Percentiles rank a stretch among this genome's conserved stretches.
Evolutionary conservation across 2,329 filamentous ascomycete genomes (phyloP).

Genomic region (Trichophyton schoenleinii): DNA sequence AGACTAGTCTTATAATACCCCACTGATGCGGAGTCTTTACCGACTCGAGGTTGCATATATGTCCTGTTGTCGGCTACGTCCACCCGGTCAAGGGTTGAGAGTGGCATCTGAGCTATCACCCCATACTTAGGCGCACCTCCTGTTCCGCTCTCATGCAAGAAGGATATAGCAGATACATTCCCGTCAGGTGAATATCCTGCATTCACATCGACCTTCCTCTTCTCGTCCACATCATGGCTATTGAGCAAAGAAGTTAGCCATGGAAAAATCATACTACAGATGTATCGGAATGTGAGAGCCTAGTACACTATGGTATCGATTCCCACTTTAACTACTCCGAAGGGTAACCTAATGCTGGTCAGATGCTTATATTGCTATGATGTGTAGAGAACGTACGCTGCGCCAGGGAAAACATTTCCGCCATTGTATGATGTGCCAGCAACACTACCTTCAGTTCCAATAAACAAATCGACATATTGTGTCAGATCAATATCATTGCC

Average conservation of each 20-base stretch:
- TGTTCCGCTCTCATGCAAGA: conserved; percentile 40
- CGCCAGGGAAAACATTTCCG: conserved; percentile 35
- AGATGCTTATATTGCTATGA: neutral
- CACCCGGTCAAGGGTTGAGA: conserved; percentile 28
- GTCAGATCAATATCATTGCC: conserved; percentile 17
- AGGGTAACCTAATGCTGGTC: conserved; percentile 19
- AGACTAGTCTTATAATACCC: conserved; percentile 53
- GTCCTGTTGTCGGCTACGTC: conserved; percentile 33
- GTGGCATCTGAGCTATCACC: conserved; percentile 23
- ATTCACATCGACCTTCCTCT: conserved; percentile 23
- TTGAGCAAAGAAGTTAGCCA: neutral
- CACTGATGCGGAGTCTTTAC: conserved; percentile 44
- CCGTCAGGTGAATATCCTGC: conserved; percentile 38
- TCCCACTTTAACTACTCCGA: conserved; percentile 34
- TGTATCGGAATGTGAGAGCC: conserved; percentile 18
- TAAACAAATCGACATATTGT: conserved; percentile 36
- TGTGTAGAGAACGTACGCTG: conserved; percentile 19
- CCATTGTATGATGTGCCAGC: conserved; percentile 29
- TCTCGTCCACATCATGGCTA: neutral
- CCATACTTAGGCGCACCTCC: conserved; percentile 34
- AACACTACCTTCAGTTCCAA: conserved; percentile 36
- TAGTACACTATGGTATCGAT: conserved; percentile 28
- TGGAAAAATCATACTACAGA: neutral
- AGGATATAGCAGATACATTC: conserved; percentile 38
- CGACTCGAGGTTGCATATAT: conserved; percentile 47